Evolutionary conservation across 192 early-diverging fungal genomes (phyloP), one percentile per base, ranked within the genome.

Genomic region (Coemansia sp.): DNA sequence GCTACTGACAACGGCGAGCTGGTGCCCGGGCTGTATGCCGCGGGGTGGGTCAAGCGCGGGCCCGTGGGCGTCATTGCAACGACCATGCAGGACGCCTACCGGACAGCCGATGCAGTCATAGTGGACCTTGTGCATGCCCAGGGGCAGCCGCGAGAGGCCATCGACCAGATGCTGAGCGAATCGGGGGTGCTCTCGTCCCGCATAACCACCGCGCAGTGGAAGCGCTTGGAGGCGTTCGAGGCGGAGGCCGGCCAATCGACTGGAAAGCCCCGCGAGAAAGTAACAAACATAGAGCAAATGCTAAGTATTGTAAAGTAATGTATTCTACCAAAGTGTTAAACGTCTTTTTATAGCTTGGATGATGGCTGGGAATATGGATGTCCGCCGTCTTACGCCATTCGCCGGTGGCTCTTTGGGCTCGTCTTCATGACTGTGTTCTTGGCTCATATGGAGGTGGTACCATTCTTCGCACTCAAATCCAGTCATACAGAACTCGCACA

Each of bases 21-120:
- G 10, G 51, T 73, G 6, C 87, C 89, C 14, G 91, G 94, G 0
- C 64, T 99, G 33, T 99, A 99, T 70, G 92, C 89, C 0, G 72
- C 95, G 2, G 95, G 95, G 6, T 99, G 97, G 97, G 68, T 96
- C n/a, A 99, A 98, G 71, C 88, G 92, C 27, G 97, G 97, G 0
- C 94, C 97, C 24, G 88, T 87, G 3, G 97, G 96, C 3, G 95
- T 96, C 10, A 95, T 99, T 71, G 95, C 94, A 2, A 84, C 94
- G 0, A 99, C 97, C 6, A 95, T 99, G 93, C 87, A 88, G 42
- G 94, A 96, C 66, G 94, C 94, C 1, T 90, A 93, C 67, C 93
- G 96, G 64, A 99, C 97, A 0, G 95, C 92, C 3, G 88, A 92
- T 33, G 83, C 87, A 0, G 85, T 97, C 31, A 63, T 93, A 17